Evolutionary conservation across 2,329 filamentous ascomycete genomes (phyloP), one percentile per base, ranked within the genome.

Genomic region (Sporothrix pallida): DNA sequence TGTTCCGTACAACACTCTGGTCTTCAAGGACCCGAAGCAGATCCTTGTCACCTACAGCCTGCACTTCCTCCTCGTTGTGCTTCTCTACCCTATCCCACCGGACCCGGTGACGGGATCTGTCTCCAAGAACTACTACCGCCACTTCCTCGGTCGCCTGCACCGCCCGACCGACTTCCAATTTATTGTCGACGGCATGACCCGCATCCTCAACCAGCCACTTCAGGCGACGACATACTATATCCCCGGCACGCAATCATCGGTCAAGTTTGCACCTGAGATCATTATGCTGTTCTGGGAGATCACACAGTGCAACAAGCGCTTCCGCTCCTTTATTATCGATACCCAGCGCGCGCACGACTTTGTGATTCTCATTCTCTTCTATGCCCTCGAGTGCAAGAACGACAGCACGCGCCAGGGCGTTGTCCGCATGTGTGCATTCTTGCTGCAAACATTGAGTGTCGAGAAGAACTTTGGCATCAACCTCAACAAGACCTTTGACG

Each of bases 201-300:
- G 94, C 78, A 93, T 98, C 67, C 85, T 99, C 70, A 96, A 97
- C 78, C 95, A 98, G 78, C 95, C 95, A 31, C 90, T 98, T 75
- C 94, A 97, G 83, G 92, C 94, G 60, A 97, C 94, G 74, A 89
- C 89, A 12, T 95, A 95, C 0, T 98, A 97, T 81, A 89, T 98
- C 1, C 94, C 95, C 0, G 93, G 94, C 4, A 92, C 91, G 54
- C 93, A 97, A 78, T 89, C 92, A 67, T 89, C 92, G 0, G 86
- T 93, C 71, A 93, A 93, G 79, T 97, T 95, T 87, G 94, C 95
- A 0, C 95, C 96, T 1, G 96, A 99, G 82, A 97, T 97, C 84
- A 91, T 98, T 72, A 96, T 98, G 88, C 87, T 99, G 1, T 98
- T 98, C 80, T 99, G 96, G 96, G 96, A 99, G 84, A 90, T 94